Percentiles rank a stretch among this genome's conserved stretches.
phyloP scores from a whole-genome alignment of 2,329 filamentous ascomycete species.

The Myriosclerotinia curreyana region DNA sequence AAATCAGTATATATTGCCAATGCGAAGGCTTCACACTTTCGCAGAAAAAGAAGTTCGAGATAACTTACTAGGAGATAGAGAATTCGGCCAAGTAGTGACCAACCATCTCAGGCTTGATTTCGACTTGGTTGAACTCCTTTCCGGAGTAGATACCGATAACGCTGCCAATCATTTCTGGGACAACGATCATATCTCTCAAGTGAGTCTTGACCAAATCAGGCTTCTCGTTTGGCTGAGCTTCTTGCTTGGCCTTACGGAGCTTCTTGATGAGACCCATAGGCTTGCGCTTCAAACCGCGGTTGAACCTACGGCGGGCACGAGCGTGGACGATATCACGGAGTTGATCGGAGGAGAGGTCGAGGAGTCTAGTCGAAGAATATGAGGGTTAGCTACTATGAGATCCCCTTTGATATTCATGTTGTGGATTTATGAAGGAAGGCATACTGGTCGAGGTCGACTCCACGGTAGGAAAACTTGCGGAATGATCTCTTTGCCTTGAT shows the following conservation, averaged over 20 bases:
- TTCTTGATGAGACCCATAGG: constrained; percentile 99
- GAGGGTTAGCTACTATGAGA: constrained; percentile 38
- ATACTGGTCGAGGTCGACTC: constrained; percentile 99
- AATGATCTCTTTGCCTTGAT: constrained; percentile 99
- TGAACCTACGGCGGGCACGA: constrained; percentile 97
- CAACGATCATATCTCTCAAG: constrained; percentile 99
- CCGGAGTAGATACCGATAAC: constrained; percentile 99
- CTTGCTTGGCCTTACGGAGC: constrained; percentile 99
- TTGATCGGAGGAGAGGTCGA: constrained; percentile 97
- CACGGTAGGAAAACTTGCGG: constrained; percentile 99
- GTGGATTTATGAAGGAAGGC: constrained; percentile 42
- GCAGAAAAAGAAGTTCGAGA: not conserved
- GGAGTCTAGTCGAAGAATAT: constrained; percentile 64
- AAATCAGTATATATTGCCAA: not conserved
- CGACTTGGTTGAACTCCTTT: constrained; percentile 99
- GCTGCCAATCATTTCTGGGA: constrained; percentile 99
- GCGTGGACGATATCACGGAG: constrained; percentile 99
- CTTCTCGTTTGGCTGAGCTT: constrained; percentile 99
- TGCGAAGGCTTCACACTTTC: not conserved
- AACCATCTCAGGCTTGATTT: constrained; percentile 99
- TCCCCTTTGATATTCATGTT: constrained; percentile 39
- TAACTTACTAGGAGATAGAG: constrained; percentile 97
- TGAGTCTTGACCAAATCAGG: constrained; percentile 99
- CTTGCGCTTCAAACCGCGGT: constrained; percentile 99
- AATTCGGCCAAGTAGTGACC: constrained; percentile 99